A percentile compares a stretch with the other conserved stretches of the same genome.
Evolutionary conservation across 2,329 filamentous ascomycete species (phyloP).

Genomic region (Fusarium brachygibbosum): DNA sequence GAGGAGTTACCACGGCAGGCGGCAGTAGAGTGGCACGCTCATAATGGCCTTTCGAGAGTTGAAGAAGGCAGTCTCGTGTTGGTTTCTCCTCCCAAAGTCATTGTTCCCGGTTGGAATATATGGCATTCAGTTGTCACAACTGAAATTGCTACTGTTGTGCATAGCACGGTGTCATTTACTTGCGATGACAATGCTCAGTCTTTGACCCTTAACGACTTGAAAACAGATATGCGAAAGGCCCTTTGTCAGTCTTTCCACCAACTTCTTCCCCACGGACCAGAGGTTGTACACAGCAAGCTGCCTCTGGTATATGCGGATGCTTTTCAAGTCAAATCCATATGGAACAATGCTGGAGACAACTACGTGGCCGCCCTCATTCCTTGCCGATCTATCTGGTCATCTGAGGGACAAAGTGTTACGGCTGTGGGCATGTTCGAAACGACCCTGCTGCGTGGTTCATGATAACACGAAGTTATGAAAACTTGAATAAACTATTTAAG

Average conservation of each 20-base stretch:
- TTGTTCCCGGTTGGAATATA: conserved; percentile 45
- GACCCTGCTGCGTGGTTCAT: conserved; percentile 18
- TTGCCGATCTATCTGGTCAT: conserved; percentile 56
- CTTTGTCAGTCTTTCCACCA: conserved; percentile 44
- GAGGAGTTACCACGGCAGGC: conserved; percentile 80
- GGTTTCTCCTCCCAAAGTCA: conserved; percentile 32
- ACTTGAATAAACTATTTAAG: conserved; percentile 12
- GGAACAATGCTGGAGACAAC: conserved; percentile 22
- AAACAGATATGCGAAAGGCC: conserved; percentile 35
- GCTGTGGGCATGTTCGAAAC: conserved; percentile 54
- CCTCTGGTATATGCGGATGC: conserved; percentile 54
- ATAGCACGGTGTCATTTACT: conserved; percentile 50
- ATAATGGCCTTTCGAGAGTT: conserved; percentile 67
- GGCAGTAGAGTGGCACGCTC: conserved; percentile 86
- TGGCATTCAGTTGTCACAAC: conserved; percentile 51
- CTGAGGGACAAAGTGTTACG: conserved; percentile 50
- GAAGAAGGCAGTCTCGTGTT: conserved; percentile 49
- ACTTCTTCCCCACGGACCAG: conserved; percentile 33
- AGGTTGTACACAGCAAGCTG: conserved; percentile 33
- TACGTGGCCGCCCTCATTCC: conserved; percentile 49
- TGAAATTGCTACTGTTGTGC: conserved; percentile 45
- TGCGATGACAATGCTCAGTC: background rate
- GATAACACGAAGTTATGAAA: conserved; percentile 26
- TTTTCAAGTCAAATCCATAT: conserved; percentile 32
- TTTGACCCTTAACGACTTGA: conserved; percentile 18